phyloP scores from a whole-genome alignment of 2,329 filamentous ascomycete genomes.

The Xylaria sp. region DNA sequence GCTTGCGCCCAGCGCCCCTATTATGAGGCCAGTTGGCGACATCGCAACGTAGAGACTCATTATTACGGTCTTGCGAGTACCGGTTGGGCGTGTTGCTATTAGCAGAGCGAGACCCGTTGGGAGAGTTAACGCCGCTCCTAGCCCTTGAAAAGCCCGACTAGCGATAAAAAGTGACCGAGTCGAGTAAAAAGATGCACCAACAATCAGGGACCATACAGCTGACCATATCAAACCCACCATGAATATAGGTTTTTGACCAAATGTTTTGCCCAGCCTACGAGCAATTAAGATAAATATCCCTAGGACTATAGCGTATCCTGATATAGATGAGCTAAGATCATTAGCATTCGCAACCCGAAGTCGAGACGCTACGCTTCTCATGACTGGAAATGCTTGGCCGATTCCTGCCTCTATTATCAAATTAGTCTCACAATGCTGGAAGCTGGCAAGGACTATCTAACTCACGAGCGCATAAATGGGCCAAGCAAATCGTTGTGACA shows the following conservation, averaged over 20 bases:
- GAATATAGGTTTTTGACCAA: conserved; percentile 66
- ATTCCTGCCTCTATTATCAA: conserved; percentile 53
- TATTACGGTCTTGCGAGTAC: conserved; percentile 67
- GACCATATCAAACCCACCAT: conserved; percentile 66
- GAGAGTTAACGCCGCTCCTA: conserved; percentile 70
- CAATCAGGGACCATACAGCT: conserved; percentile 61
- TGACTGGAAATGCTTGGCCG: conserved; percentile 58
- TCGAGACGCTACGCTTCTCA: conserved; percentile 58
- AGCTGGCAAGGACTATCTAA: conserved; percentile 16
- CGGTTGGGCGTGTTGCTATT: conserved; percentile 65
- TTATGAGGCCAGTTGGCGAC: conserved; percentile 58
- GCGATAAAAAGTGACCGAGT: conserved; percentile 54
- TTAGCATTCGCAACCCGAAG: conserved; percentile 57
- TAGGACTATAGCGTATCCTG: conserved; percentile 64
- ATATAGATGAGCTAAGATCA: conserved; percentile 65
- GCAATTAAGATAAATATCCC: conserved; percentile 68
- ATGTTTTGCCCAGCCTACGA: conserved; percentile 66
- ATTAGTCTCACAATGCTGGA: conserved; percentile 18
- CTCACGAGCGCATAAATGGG: conserved; percentile 56
- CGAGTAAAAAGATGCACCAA: conserved; percentile 57
- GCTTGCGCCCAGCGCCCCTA: conserved; percentile 54
- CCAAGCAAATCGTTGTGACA: conserved; percentile 56
- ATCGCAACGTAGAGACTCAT: conserved; percentile 63
- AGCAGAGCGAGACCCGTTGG: conserved; percentile 73
- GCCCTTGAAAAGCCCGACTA: conserved; percentile 65